Percentiles rank a stretch among this genome's conserved stretches.
Conservation (phyloP, 257 asterid species). For the Solanum phureja region DNA sequence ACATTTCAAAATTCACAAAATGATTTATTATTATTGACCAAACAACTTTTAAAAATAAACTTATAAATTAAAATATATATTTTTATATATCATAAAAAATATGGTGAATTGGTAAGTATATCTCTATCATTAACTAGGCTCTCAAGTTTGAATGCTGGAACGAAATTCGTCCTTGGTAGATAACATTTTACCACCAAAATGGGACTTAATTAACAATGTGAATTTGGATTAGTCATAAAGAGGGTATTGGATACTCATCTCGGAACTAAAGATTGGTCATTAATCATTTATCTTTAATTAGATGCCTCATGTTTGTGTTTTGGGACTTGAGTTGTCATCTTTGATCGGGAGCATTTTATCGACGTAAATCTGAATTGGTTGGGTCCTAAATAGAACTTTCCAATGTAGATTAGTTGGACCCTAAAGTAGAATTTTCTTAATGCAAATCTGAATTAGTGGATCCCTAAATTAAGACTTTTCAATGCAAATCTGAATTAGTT, state of each 20-base stretch:
- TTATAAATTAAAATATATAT: neutral
- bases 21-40: too few species aligned
- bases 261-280: neutral
- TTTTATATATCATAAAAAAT: neutral
- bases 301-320: neutral
- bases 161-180: neutral
- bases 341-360: neutral
- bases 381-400: neutral
- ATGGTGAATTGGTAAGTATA: neutral
- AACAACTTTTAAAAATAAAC: neutral
- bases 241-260: neutral
- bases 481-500: neutral
- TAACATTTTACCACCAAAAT: neutral
- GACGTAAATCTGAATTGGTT: neutral
- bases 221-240: neutral
- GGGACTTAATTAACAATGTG: neutral
- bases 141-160: neutral
- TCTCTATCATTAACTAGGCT: neutral
- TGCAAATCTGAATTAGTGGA: neutral
- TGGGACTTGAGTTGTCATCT: neutral
- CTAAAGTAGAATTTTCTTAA: neutral
- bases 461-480: neutral
- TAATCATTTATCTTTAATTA: neutral
- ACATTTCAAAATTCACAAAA: too few species aligned
- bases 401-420: neutral